Conservation (phyloP, 2,329 filamentous ascomycete species). For the Reticulascus tulasneorum region DNA sequence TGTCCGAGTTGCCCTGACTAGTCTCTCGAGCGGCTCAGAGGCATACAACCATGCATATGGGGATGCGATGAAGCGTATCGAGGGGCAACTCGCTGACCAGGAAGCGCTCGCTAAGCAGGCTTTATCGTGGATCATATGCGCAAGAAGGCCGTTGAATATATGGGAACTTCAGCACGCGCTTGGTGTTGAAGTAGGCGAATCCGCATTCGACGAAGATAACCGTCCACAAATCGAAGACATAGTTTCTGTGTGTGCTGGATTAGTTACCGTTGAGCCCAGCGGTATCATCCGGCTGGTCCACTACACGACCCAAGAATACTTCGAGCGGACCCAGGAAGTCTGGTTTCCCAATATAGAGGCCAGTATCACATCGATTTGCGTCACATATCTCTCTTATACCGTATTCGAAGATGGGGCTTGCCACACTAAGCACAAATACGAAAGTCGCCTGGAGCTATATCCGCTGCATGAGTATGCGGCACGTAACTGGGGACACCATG, state of each 20-base stretch:
- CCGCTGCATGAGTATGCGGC: slow-evolving; percentile 27
- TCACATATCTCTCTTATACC: slow-evolving; percentile 23
- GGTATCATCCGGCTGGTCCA: not conserved
- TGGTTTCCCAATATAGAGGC: slow-evolving; percentile 27
- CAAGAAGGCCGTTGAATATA: slow-evolving; percentile 26
- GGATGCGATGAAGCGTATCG: slow-evolving; percentile 36
- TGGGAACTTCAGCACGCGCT: slow-evolving; percentile 38
- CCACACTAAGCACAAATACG: slow-evolving; percentile 13
- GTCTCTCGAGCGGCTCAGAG: slow-evolving; percentile 23
- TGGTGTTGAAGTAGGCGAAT: slow-evolving; percentile 25
- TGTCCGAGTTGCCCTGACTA: slow-evolving; percentile 25
- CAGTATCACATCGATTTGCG: slow-evolving; percentile 21
- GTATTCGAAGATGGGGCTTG: slow-evolving; percentile 18
- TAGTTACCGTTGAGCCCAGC: slow-evolving; percentile 12
- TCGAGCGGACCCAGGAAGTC: slow-evolving; percentile 21
- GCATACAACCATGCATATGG: slow-evolving; percentile 35
- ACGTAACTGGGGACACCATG: slow-evolving; percentile 29
- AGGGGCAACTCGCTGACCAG: slow-evolving; percentile 26
- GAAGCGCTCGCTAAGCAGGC: slow-evolving; percentile 30
- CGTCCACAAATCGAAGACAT: slow-evolving; percentile 27
- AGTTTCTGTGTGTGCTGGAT: slow-evolving; percentile 5
- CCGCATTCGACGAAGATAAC: slow-evolving; percentile 13
- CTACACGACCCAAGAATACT: slow-evolving; percentile 22
- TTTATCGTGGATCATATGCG: slow-evolving; percentile 35
- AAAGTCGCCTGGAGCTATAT: slow-evolving; percentile 17